Conservation (phyloP, 495 filamentous ascomycete species). For the Penicillium coprophilum region DNA sequence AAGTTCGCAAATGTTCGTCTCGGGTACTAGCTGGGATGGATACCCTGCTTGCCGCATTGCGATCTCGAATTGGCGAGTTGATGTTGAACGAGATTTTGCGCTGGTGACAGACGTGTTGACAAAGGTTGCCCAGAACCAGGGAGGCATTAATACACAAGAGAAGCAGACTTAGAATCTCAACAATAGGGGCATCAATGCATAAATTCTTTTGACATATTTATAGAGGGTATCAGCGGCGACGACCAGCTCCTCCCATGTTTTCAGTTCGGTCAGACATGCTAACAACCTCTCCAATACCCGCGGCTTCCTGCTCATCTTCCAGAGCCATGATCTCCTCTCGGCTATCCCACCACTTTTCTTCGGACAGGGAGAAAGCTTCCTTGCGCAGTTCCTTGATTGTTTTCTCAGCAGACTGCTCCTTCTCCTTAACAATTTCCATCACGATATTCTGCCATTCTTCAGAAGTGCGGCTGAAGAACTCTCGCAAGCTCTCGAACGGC, state of each 20-base stretch:
- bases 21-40: constrained; percentile 75
- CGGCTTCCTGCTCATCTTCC: constrained; percentile 95
- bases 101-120: constrained; percentile 40
- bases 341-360: constrained; percentile 99
- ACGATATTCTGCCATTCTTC: constrained; percentile 86
- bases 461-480: constrained; percentile 88
- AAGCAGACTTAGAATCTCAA: background rate
- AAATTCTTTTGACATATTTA: constrained; percentile 1
- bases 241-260: constrained; percentile 55
- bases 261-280: constrained; percentile 71
- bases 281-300: constrained; percentile 93
- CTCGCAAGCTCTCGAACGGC: constrained; percentile 87
- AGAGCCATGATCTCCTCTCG: constrained; percentile 89
- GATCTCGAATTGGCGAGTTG: constrained; percentile 74
- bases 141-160: background rate
- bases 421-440: constrained; percentile 64
- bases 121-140: constrained; percentile 22
- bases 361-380: constrained; percentile 80
- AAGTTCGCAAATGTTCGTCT: constrained; percentile 75
- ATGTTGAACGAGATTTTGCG: constrained; percentile 38
- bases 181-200: background rate
- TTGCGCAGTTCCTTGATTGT: constrained; percentile 89
- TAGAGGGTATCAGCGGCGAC: constrained; percentile 49
- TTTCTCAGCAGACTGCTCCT: constrained; percentile 53
- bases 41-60: constrained; percentile 73